A percentile compares a stretch with the other conserved stretches of the same genome.
phyloP scores from a whole-genome alignment of 2,329 filamentous ascomycete species.

The Malbranchea zuffiana region DNA sequence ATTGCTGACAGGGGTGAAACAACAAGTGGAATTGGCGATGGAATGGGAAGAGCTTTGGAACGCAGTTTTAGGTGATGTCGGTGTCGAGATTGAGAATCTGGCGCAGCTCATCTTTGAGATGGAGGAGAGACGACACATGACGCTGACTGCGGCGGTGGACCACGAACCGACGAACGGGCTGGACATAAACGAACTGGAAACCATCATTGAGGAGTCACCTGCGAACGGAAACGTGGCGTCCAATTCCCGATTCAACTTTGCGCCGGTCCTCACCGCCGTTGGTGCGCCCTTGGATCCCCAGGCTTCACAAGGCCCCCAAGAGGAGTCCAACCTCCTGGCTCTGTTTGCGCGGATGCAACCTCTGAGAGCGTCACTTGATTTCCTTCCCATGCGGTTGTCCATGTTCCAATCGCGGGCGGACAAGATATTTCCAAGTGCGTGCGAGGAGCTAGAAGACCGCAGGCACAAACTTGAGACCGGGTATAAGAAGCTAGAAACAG shows the following conservation, averaged over 20 bases:
- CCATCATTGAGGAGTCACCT: slow-evolving; percentile 81
- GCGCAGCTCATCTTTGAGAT: slow-evolving; percentile 84
- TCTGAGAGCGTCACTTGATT: slow-evolving; percentile 81
- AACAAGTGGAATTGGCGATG: slow-evolving; percentile 92
- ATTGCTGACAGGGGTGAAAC: slow-evolving; percentile 67
- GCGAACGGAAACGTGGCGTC: slow-evolving; percentile 41
- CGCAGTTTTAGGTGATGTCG: slow-evolving; percentile 83
- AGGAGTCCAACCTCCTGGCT: slow-evolving; percentile 78
- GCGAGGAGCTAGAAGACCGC: slow-evolving; percentile 72
- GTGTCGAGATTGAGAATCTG: slow-evolving; percentile 72
- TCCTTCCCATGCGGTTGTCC: slow-evolving; percentile 85
- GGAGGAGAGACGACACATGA: slow-evolving; percentile 87
- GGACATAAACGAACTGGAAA: slow-evolving; percentile 83
- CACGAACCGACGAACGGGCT: slow-evolving; percentile 41
- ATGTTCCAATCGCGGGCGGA: slow-evolving; percentile 73
- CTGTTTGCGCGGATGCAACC: slow-evolving; percentile 95
- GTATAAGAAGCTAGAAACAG: slow-evolving; percentile 78
- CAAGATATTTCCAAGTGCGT: slow-evolving; percentile 74
- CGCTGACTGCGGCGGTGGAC: slow-evolving; percentile 51
- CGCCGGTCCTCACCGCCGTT: slow-evolving; percentile 46
- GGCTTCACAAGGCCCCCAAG: slow-evolving; percentile 46
- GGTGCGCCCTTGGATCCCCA: slow-evolving; percentile 31
- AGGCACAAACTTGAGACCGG: slow-evolving; percentile 64
- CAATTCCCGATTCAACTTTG: slow-evolving; percentile 59
- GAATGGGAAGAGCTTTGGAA: slow-evolving; percentile 99